A percentile compares a stretch with the other conserved stretches of the same genome.
These are phyloP conservation scores for Trichoderma reesei DNA, from an alignment of 495 filamentous ascomycete species.

Conservation along the genomic window DNA sequence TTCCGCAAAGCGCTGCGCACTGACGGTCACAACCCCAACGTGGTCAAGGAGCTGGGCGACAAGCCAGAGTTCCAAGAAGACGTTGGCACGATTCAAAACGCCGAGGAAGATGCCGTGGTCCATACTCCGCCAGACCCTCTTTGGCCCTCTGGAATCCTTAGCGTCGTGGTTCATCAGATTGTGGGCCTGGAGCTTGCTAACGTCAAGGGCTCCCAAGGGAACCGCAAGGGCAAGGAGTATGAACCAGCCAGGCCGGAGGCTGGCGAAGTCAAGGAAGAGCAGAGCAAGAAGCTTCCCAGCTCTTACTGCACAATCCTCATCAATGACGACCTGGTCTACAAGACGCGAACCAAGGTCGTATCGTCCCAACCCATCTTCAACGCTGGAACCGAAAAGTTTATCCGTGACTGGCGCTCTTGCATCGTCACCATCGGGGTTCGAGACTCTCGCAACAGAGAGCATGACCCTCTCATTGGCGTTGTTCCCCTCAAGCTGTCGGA, in stretches of 20 bases:
- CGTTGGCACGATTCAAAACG: conserved; percentile 65
- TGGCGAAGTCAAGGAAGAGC: conserved; percentile 75
- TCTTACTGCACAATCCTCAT: conserved; percentile 84
- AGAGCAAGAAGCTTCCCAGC: conserved; percentile 66
- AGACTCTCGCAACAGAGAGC: conserved; percentile 78
- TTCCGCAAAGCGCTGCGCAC: conserved; percentile 74
- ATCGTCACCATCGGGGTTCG: conserved; percentile 82
- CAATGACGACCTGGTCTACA: conserved; percentile 88
- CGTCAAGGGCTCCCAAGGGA: conserved; percentile 59
- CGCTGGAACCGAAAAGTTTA: conserved; percentile 85
- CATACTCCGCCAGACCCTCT: conserved; percentile 89
- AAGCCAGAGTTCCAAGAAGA: conserved; percentile 78
- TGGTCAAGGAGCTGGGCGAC: conserved; percentile 63
- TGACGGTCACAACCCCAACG: conserved; percentile 69
- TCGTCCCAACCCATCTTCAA: conserved; percentile 95
- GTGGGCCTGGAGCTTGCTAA: conserved; percentile 86
- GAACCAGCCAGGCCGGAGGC: conserved; percentile 78
- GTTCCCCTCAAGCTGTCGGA: conserved; percentile 81
- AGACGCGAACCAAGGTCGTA: conserved; percentile 81
- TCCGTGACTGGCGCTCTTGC: conserved; percentile 86
- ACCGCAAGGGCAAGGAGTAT: conserved; percentile 70
- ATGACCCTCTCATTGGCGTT: conserved; percentile 89
- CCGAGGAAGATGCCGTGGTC: conserved; percentile 70
- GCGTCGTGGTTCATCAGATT: conserved; percentile 83
- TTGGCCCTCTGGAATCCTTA: conserved; percentile 82